Percentiles rank a stretch among this genome's conserved stretches.
Conservation (phyloP, 2,329 filamentous ascomycete species). For the Pseudonectria foliicola region DNA sequence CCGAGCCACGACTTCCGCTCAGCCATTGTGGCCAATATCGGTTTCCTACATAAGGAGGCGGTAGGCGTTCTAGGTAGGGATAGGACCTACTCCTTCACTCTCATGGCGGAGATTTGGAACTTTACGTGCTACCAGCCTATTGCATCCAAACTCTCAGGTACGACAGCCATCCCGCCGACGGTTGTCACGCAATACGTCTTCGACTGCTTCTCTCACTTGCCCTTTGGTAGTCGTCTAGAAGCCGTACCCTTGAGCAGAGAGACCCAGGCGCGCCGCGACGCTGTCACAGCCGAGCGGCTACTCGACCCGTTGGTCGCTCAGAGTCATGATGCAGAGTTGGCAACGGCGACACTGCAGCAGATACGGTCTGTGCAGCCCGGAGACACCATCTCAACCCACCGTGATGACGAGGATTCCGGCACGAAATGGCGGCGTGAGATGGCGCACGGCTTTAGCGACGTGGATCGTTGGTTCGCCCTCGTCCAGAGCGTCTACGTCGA, state of each 20-base stretch:
- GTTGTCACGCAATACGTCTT: conserved; percentile 65
- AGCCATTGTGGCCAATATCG: conserved; percentile 50
- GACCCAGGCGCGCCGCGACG: conserved; percentile 21
- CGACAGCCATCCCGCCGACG: conserved; percentile 33
- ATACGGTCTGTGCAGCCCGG: conserved; percentile 33
- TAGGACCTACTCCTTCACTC: conserved; percentile 28
- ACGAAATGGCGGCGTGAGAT: conserved; percentile 50
- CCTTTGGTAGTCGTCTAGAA: conserved; percentile 48
- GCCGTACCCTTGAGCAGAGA: conserved; percentile 20
- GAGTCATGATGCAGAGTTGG: conserved; percentile 14
- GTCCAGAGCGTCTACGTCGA: conserved; percentile 49
- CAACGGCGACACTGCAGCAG: conserved; percentile 14
- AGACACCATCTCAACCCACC: conserved; percentile 42
- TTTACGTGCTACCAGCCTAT: conserved; percentile 28
- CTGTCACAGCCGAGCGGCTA: conserved; percentile 20
- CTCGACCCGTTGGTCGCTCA: conserved; percentile 22
- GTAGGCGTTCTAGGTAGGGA: conserved; percentile 36
- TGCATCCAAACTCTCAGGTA: conserved; percentile 4
- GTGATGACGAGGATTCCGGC: conserved; percentile 37
- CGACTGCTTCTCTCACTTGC: conserved; percentile 56
- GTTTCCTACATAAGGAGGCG: conserved; percentile 61
- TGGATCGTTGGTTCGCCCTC: conserved; percentile 62
- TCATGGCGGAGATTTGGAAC: conserved; percentile 48
- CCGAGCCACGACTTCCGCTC: conserved; percentile 54
- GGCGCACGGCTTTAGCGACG: conserved; percentile 33